Base-by-base conservation (phyloP, 768 basidiomycete species). In the Rhodotorula sphaerocarpa region DNA sequence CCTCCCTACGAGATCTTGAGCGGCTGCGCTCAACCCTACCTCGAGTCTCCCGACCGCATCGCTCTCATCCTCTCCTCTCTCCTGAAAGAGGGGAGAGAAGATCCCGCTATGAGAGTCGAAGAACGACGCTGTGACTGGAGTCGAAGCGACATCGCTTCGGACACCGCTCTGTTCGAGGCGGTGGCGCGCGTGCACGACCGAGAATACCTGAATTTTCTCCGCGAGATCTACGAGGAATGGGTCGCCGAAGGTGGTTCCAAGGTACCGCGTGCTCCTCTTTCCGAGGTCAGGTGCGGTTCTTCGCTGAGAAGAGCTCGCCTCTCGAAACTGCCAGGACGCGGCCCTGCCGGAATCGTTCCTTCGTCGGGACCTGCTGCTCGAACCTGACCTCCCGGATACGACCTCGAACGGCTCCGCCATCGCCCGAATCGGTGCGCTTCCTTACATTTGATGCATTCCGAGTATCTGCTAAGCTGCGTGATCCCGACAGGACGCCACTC, bases 261-360 rank as follows among this genome's bases (percentile, higher is more conserved):
- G 63, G 73, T 74, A 43, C 42, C 25, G 11, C 5, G 10, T 33
- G 21, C 21, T 28, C 3, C 41, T 18, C 52, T 53, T 15, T 2
- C 7, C n/a, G n/a, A n/a, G n/a, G n/a, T n/a, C n/a, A n/a, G n/a
- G n/a, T n/a, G n/a, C n/a, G n/a, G n/a, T n/a, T n/a, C n/a, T 28
- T 4, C n/a, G n/a, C 25, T 6, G 14, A 27, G 51, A 53, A 16
- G 21, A 23, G 18, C 42, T 2, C 21, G 21, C 43, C 52, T 46
- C 15, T 2, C 28, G 23, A 9, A 20, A 0, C 20, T 2, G 31
- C 20, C 51, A 75, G 75, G 68, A 48, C 11, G 74, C 73, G 1
- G 74, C 76, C 15, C 48, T 76, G 7, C 76, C 76, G 1, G 75
- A 77, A 27, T 69, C 72, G 10, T 77, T 77, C 41, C 59, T 71